Base-by-base conservation (phyloP, 441 rosid genomes). In the Erodium texanum region DNA sequence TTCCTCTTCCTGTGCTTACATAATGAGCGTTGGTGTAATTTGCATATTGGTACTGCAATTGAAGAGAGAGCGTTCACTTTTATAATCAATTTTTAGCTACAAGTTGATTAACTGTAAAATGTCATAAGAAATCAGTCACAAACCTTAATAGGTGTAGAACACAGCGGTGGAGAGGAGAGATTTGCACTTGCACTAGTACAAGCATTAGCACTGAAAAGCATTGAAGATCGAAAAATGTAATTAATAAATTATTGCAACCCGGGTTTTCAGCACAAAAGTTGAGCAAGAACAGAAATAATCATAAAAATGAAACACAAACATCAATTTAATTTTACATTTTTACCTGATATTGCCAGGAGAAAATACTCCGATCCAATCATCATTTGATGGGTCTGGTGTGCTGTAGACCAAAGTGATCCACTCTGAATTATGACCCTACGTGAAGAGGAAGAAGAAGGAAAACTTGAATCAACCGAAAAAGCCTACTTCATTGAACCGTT, bases 291-390 rank as follows among this genome's bases (percentile, higher is more conserved):
- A 20, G 9, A 16, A 52, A n/a, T 45, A 19, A 19, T 20, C 22
- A 54, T 23, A 6, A 23, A 41, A 19, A 41, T 23, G 58, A 12
- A 70, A 69, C 7, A 18, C 24, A 62, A 62, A 50, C 54, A 15
- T 45, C 38, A 3, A 45, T 43, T 45, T 45, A 3, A 45, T 43
- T 45, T 45, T n/a, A 15, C 52, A 45, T 12, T 56, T 34, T 67
- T 73, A 89, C 98, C 86, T 89, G 83, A 92, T 85, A 77, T 89
- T 82, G 48, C 89, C 87, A 24, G 98, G 96, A 70, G 98, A 92
- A 78, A 92, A 89, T 62, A 92, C 94, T 71, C 89, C 98, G 75
- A 92, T 85, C 94, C 98, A 92, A 69, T 92, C 93, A 79, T 81
- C 89, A 75, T 66, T 66, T 15, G 91, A 84, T 52, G 96, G 94